A percentile compares a stretch with the other conserved stretches of the same genome.
Evolutionary conservation across 352 stramenopile genomes (phyloP).

Genomic region (Pythium rishiriense): DNA sequence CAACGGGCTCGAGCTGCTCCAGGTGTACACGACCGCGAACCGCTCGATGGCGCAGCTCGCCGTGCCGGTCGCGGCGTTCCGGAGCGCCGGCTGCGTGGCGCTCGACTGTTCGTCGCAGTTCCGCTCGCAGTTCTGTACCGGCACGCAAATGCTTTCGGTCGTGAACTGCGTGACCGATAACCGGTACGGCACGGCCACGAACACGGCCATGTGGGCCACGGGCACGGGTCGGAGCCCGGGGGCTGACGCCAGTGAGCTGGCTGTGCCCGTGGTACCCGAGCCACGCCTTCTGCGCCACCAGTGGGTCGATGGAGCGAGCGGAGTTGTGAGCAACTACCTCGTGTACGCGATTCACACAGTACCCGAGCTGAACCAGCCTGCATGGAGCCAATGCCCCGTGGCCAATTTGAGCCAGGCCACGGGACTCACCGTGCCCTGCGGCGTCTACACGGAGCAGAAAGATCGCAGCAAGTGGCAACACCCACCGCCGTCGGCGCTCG

Average conservation of each 20-base stretch:
- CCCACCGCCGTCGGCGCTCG: slow-evolving; percentile 14
- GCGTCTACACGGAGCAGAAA: slow-evolving; percentile 9
- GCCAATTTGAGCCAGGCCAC: not conserved
- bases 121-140: slow-evolving; percentile 32
- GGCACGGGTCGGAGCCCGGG: slow-evolving; percentile 9
- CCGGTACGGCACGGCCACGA: not conserved
- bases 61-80: slow-evolving; percentile 24
- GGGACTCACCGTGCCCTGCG: slow-evolving; percentile 30
- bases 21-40: slow-evolving; percentile 29
- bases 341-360: slow-evolving; percentile 36
- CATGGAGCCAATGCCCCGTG: slow-evolving; percentile 14
- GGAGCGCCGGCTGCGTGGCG: slow-evolving; percentile 16
- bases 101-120: slow-evolving; percentile 27
- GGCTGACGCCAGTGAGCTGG: not conserved
- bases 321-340: slow-evolving; percentile 15
- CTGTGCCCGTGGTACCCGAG: slow-evolving; percentile 18
- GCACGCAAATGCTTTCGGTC: slow-evolving; percentile 25
- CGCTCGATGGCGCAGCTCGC: slow-evolving; percentile 37
- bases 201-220: slow-evolving; percentile 35
- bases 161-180: slow-evolving; percentile 25
- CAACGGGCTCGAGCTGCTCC: slow-evolving; percentile 16
- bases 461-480: slow-evolving; percentile 17
- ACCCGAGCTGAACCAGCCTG: slow-evolving; percentile 5
- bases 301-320: slow-evolving; percentile 21
- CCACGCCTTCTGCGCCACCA: slow-evolving; percentile 23